Percentiles rank a stretch among this genome's conserved stretches.
These are phyloP conservation scores for Mycena galericulata DNA, from an alignment of 768 basidiomycete genomes.

Conservation along the genomic window DNA sequence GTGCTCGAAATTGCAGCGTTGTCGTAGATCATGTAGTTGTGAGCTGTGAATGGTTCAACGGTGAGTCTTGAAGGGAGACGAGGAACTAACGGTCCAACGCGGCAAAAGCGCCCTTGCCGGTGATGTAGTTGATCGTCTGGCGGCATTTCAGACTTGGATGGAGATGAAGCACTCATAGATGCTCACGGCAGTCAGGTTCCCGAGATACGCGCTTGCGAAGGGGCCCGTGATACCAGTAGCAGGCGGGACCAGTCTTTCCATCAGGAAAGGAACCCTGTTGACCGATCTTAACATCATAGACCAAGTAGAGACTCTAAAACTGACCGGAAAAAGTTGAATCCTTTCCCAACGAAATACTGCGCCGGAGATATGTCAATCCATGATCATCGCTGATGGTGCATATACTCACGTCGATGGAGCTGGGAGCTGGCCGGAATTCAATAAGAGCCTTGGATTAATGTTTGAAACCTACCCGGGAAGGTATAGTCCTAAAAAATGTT, in stretches of 20 bases:
- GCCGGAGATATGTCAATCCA: conserved; percentile 40
- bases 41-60: conserved; percentile 49
- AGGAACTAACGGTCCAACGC: conserved; percentile 63
- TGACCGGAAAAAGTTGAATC: conserved; percentile 70
- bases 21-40: conserved; percentile 74
- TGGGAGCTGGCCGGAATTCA: conserved; percentile 55
- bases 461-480: too few relatives aligned
- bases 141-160: background rate
- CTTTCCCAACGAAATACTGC: conserved; percentile 66
- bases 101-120: conserved; percentile 67
- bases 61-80: background rate
- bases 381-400: background rate
- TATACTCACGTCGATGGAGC: conserved; percentile 49
- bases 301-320: background rate
- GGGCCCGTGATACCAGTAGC: conserved; percentile 65
- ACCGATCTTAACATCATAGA: background rate
- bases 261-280: conserved; percentile 60
- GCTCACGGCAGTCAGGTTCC: conserved; percentile 58
- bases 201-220: conserved; percentile 65
- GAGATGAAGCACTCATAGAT: background rate
- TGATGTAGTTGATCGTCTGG: conserved; percentile 71
- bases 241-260: conserved; percentile 68
- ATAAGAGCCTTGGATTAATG: too few relatives aligned
- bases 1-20: conserved; percentile 62
- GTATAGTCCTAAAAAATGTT: too few relatives aligned